Conservation (phyloP, 108 stramenopile genomes). For the Craspedostauros australis region DNA sequence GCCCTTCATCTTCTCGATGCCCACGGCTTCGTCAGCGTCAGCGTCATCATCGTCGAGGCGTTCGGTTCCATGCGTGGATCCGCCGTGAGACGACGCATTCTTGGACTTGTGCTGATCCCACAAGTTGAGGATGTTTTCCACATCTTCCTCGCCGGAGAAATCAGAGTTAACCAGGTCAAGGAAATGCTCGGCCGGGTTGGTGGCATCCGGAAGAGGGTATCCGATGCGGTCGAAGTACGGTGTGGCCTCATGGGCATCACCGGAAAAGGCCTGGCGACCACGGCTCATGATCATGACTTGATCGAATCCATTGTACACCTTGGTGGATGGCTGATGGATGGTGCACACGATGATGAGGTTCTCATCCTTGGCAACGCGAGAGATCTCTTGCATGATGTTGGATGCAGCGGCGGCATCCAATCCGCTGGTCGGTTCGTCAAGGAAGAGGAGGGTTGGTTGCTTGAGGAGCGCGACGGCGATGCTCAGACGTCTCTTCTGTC, state of each 20-base stretch:
- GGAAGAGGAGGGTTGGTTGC: conserved; percentile 42
- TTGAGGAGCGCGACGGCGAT: conserved; percentile 73
- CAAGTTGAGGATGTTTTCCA: conserved; percentile 1
- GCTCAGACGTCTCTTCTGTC: conserved; percentile 68
- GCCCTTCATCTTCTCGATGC: not conserved
- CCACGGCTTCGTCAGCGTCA: too few species aligned
- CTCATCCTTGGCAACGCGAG: too few species aligned
- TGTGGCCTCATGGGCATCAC: conserved; percentile 7
- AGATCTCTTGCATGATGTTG: too few species aligned
- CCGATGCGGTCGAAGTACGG: conserved; percentile 16
- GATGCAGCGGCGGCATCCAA: conserved; percentile 58
- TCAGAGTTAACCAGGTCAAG: too few species aligned
- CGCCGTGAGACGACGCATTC: conserved; percentile 1
- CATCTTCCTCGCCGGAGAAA: too few species aligned
- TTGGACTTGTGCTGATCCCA: too few species aligned
- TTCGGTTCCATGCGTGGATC: conserved; percentile 3
- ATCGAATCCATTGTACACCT: too few species aligned
- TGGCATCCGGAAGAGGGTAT: too few species aligned
- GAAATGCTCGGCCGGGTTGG: too few species aligned
- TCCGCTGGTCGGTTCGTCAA: conserved; percentile 82
- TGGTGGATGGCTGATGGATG: too few species aligned
- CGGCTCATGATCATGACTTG: too few species aligned
- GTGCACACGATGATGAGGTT: too few species aligned
- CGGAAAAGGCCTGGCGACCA: conserved; percentile 6
- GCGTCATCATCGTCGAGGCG: conserved; percentile 7